Evolutionary conservation across 2,329 filamentous ascomycete genomes (phyloP), one percentile per base, ranked within the genome.

Genomic region (Phialemonium atrogriseum): DNA sequence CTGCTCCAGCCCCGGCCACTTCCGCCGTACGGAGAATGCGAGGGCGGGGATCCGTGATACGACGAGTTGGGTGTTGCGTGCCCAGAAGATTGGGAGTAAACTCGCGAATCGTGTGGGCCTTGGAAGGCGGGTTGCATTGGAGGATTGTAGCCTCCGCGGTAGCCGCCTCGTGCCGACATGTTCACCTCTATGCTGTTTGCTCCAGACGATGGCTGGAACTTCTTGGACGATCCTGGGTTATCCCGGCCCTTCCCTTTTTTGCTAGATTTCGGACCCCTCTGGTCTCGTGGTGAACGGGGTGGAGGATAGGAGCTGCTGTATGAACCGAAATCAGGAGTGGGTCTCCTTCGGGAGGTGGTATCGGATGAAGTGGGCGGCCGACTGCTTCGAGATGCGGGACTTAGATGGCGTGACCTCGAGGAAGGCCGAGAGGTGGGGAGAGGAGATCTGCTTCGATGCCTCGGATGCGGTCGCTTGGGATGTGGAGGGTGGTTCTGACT

Each of bases 151-250:
- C 58, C 56, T 33, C 60, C 57, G 32, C 64, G 60, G 34, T 58
- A 59, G 23, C 55, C 53, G 18, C 59, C 58, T 25, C 66, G 56
- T 10, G 60, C 57, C 12, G 55, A 52, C 61, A 70, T 66, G 19
- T 66, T 66, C 35, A 68, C 64, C 43, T 73, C 67, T 23, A 66
- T 52, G 30, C 66, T 69, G 10, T 68, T 66, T 9, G 64, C 59
- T 12, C 64, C 65, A 12, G 68, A 65, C 26, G 57, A 55, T 27
- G 57, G 48, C 32, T 56, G 50, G 12, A 49, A 48, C 14, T 47
- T 43, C 10, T 55, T 53, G 27, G 56, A 51, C 36, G 59, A 58
- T 37, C 56, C 54, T 33, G 52, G 45, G 24, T 58, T 55, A 33
- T 62, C 60, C 26, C 60, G 59, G 40, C 50, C 54, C 41, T 53